Evolutionary conservation across 192 early-diverging fungal genomes (phyloP).

Genomic region (Rhizophagus clarus): DNA sequence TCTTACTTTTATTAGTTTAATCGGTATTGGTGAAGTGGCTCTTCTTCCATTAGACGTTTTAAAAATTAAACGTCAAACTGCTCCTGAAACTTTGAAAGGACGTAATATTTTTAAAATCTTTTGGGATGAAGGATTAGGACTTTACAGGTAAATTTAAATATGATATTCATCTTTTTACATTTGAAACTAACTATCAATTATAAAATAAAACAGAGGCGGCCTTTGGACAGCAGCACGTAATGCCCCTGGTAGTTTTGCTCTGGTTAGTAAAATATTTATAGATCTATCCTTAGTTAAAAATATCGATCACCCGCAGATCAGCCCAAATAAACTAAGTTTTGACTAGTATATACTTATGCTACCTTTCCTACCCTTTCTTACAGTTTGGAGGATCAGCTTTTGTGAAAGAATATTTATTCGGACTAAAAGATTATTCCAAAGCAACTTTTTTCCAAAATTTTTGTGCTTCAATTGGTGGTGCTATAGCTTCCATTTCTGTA

Average conservation of each 20-base stretch:
- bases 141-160: constrained; percentile 71
- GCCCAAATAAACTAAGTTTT: too few species aligned
- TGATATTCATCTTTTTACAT: neutral
- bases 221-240: constrained; percentile 97
- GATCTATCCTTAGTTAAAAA: neutral
- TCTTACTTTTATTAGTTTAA: constrained; percentile 60
- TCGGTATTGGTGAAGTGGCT: constrained; percentile 97
- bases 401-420: constrained; percentile 92
- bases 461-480: constrained; percentile 92
- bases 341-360: neutral
- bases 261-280: constrained; percentile 48
- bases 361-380: neutral
- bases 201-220: constrained; percentile 64
- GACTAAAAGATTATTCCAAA: constrained; percentile 86
- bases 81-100: constrained; percentile 85
- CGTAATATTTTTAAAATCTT: constrained; percentile 78
- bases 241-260: constrained; percentile 96
- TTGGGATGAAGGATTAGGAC: constrained; percentile 82
- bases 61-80: constrained; percentile 98
- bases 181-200: neutral
- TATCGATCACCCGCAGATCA: too few species aligned
- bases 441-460: constrained; percentile 99
- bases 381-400: constrained; percentile 88
- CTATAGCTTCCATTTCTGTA: constrained; percentile 90
- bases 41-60: constrained; percentile 95